Conservation (phyloP, 306 rosid genomes). For the Ormosia emarginata region DNA sequence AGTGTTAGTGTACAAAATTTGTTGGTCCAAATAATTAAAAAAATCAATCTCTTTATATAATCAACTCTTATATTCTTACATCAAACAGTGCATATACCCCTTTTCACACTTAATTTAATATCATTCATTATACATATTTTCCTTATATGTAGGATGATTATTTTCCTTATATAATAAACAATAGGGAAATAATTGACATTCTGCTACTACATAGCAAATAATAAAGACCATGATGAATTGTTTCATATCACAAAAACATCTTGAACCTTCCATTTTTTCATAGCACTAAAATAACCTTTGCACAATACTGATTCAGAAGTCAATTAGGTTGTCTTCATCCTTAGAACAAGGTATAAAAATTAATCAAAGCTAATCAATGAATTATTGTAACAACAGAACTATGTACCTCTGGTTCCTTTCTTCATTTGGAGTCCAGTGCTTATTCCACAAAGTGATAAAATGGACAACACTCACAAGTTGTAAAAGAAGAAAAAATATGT, state of each 20-base stretch:
- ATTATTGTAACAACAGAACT: neutral
- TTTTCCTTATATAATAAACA: too few relatives aligned
- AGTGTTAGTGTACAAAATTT: too few relatives aligned
- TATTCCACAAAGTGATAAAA: constrained; percentile 85
- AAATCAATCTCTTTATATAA: neutral
- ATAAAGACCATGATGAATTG: neutral
- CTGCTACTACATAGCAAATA: neutral
- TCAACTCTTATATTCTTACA: too few relatives aligned
- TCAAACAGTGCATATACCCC: too few relatives aligned
- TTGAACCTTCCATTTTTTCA: neutral
- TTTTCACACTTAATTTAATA: too few relatives aligned
- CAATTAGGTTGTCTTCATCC: neutral
- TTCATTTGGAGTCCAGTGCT: constrained; percentile 75
- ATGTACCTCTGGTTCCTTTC: constrained; percentile 59
- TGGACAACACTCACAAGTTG: constrained; percentile 81
- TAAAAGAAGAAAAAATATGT: constrained; percentile 40
- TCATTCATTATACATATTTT: too few relatives aligned
- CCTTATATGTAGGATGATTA: too few relatives aligned
- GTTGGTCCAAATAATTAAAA: neutral
- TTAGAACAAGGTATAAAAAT: neutral
- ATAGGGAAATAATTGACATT: neutral
- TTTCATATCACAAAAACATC: neutral
- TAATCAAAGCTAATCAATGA: neutral
- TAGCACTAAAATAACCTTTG: neutral
- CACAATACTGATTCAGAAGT: neutral